Percentiles rank a stretch among this genome's conserved stretches.
Conservation (phyloP, 1,284 basidiomycete species). For the Mycena citricolor region DNA sequence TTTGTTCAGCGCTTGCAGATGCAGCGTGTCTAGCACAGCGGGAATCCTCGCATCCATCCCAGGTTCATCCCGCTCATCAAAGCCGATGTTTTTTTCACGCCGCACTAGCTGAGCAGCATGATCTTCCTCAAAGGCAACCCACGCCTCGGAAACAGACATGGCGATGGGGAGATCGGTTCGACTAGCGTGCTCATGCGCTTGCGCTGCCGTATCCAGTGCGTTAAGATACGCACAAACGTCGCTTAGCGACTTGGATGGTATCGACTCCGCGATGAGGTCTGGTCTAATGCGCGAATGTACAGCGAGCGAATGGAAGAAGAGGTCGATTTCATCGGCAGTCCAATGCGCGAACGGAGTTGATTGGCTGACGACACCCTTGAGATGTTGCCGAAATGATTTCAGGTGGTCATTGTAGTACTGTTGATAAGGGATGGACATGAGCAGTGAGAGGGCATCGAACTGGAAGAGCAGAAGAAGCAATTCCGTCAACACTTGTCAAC, state of each 20-base stretch:
- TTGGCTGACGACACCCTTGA: conserved; percentile 28
- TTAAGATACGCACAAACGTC: conserved; percentile 66
- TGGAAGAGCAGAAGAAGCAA: too few species aligned
- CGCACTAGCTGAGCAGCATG: conserved; percentile 42
- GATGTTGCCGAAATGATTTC: conserved; percentile 18
- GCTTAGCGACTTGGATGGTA: conserved; percentile 57
- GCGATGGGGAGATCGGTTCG: conserved; percentile 40
- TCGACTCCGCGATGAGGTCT: conserved; percentile 66
- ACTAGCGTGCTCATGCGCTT: conserved; percentile 10
- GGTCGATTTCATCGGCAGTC: conserved; percentile 63
- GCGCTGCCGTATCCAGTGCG: conserved; percentile 41
- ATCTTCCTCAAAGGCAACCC: conserved; percentile 61
- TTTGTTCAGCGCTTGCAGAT: conserved; percentile 7
- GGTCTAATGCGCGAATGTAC: conserved; percentile 67
- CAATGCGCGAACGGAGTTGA: conserved; percentile 46
- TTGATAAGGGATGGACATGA: conserved; percentile 27
- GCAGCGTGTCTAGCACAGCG: conserved; percentile 3
- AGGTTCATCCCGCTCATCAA: background rate
- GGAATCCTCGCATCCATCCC: conserved; percentile 12
- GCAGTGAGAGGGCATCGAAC: too few species aligned
- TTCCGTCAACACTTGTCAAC: background rate
- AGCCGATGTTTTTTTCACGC: conserved; percentile 30
- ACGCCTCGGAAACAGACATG: conserved; percentile 58
- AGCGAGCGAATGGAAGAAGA: conserved; percentile 67
- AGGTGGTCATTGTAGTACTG: conserved; percentile 27